Evolutionary conservation across 805 yeast genomes (phyloP).

Genomic region (Lipomyces japonicus): DNA sequence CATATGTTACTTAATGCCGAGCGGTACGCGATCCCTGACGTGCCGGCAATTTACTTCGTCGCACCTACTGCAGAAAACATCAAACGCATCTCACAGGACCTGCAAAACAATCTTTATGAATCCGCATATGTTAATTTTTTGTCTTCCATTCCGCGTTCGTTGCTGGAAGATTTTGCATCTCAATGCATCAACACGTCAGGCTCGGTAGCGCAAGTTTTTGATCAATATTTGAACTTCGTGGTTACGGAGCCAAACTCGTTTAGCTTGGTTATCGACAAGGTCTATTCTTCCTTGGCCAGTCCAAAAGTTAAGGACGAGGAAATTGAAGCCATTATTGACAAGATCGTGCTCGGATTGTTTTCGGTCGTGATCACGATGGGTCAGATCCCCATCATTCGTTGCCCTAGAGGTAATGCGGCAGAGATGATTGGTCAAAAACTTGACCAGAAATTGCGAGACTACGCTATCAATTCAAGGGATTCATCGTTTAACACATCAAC

Average conservation of each 20-base stretch:
- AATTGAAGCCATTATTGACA: conserved; percentile 64
- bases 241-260: conserved; percentile 92
- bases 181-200: conserved; percentile 66
- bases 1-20: conserved; percentile 69
- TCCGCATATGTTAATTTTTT: conserved; percentile 82
- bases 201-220: conserved; percentile 82
- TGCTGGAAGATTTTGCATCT: conserved; percentile 77
- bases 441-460: conserved; percentile 79
- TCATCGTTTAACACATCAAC: conserved; percentile 18
- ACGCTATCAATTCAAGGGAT: conserved; percentile 64
- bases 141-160: conserved; percentile 67
- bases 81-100: conserved; percentile 57
- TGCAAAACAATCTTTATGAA: conserved; percentile 71
- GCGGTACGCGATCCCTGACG: conserved; percentile 86
- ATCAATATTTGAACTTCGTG: conserved; percentile 86
- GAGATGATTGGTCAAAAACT: conserved; percentile 86
- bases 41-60: conserved; percentile 88
- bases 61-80: conserved; percentile 82
- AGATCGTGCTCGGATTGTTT: conserved; percentile 74
- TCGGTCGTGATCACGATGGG: conserved; percentile 50
- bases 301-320: conserved; percentile 71
- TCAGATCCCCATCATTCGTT: conserved; percentile 82
- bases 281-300: conserved; percentile 65
- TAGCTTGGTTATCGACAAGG: conserved; percentile 63
- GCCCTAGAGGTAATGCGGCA: conserved; percentile 92